phyloP scores from a whole-genome alignment of 1,139 yeast genomes.

The Lodderomyces jiufengensis region DNA sequence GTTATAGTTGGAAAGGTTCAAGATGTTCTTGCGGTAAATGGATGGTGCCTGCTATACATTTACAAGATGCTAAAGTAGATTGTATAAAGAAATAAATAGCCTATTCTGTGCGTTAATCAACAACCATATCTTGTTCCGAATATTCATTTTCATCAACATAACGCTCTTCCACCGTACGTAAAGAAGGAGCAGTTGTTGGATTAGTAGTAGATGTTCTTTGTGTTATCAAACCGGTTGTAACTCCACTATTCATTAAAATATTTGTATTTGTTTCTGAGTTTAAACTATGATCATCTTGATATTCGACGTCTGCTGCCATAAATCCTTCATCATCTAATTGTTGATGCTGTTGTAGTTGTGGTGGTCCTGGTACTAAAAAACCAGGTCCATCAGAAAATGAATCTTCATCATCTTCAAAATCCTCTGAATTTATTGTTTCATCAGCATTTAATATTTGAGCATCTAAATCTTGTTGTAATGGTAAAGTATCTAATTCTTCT shows the following conservation, averaged over 20 bases:
- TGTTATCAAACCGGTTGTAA: constrained; percentile 14
- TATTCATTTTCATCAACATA: constrained; percentile 11
- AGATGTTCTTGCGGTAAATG: constrained; percentile 94
- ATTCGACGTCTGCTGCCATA: constrained; percentile 59
- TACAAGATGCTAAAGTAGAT: constrained; percentile 80
- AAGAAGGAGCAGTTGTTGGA: constrained; percentile 18
- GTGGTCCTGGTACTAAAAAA: background rate
- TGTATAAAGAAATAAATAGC: constrained; percentile 33
- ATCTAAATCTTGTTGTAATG: constrained; percentile 27
- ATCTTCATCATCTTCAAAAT: constrained; percentile 34
- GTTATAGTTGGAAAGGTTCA: constrained; percentile 92
- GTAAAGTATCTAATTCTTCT: constrained; percentile 4
- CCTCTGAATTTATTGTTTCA: constrained; percentile 13
- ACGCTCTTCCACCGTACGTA: constrained; percentile 11
- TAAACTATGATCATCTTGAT: constrained; percentile 51
- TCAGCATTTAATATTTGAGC: constrained; percentile 43
- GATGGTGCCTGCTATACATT: constrained; percentile 89
- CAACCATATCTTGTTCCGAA: constrained; percentile 45
- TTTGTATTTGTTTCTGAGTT: constrained; percentile 16
- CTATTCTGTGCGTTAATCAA: constrained; percentile 8
- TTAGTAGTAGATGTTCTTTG: constrained; percentile 18
- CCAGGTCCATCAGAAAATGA: constrained; percentile 3
- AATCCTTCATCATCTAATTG: constrained; percentile 37
- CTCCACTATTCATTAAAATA: constrained; percentile 21
- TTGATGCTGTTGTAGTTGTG: background rate